Base-by-base conservation (phyloP, 306 rosid genomes). In the Heteromeles arbutifolia region DNA sequence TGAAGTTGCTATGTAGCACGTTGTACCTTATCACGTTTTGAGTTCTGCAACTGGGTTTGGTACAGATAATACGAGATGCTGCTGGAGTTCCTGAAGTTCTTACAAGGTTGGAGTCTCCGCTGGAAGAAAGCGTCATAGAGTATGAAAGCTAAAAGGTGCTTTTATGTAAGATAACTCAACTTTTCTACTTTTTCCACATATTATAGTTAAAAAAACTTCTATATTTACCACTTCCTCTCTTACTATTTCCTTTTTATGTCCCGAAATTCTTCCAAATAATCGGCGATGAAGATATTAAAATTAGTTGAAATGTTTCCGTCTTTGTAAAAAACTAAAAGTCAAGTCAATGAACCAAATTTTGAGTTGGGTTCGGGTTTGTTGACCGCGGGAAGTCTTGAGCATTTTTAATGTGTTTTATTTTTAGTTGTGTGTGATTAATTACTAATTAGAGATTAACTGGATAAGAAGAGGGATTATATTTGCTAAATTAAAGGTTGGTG, bases 31-130 rank as follows among this genome's bases (percentile, higher is more conserved):
- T 26, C 34, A 63, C 41, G 26, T 56, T 65, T 56, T 79, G 44
- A 29, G 67, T 61, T 32, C 11, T 69, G 14, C 3, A 78, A 53
- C 73, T 80, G 83, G 53, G 74, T 80, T 74, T 85, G 63, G 81
- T 74, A 76, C 87, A 96, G 99, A 87, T 96, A 79, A 83, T 86
- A 74, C 90, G 99, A 87, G 86, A 90, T 83, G 84, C 96, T 8
- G 79, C 91, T 69, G 98, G 99, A 75, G 75, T 89, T 74, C 98
- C 99, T 44, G 97, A 96, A 89, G 97, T 96, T 75, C 85, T 96
- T 65, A 90, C 98, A n/a, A 85, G 96, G 90, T 72, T 86, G 79
- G 96, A 88, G 76, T 70, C 93, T 64, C 68, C 90, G 58, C 66
- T 87, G 75, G 89, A 83, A 73, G 96, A 90, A 44, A 73, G 91